Percentiles rank a stretch among this genome's conserved stretches.
Conservation (phyloP, 2,329 filamentous ascomycete species). For the Colletotrichum aenigma region DNA sequence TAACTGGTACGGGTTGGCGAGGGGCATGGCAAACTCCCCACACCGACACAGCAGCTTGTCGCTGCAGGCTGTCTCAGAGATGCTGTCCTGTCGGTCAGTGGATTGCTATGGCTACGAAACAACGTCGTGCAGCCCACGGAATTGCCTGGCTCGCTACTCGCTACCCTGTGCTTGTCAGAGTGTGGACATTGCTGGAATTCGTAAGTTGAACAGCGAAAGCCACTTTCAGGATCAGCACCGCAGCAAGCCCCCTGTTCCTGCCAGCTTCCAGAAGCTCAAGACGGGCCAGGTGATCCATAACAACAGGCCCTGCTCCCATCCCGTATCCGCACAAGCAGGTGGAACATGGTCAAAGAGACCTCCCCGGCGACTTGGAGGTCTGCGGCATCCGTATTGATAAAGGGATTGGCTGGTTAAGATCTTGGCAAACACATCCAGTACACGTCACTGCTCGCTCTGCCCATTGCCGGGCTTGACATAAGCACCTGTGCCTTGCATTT, state of each 20-base stretch:
- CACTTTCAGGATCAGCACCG: neutral
- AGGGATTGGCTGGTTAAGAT: neutral
- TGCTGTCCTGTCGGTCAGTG: neutral
- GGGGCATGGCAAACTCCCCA: neutral
- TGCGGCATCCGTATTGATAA: conserved; percentile 3
- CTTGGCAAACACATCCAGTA: neutral
- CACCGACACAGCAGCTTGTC: neutral
- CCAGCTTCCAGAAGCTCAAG: conserved; percentile 14
- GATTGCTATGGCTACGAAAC: neutral
- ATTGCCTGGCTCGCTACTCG: neutral
- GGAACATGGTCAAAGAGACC: neutral
- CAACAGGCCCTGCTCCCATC: neutral
- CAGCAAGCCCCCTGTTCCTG: neutral
- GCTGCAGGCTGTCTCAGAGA: neutral
- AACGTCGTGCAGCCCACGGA: neutral
- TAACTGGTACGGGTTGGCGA: neutral
- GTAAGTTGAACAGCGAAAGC: neutral
- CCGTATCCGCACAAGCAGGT: neutral
- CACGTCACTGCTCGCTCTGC: conserved; percentile 3
- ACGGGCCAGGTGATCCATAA: conserved; percentile 4
- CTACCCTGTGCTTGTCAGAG: neutral
- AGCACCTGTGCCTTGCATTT: neutral
- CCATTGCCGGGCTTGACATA: neutral
- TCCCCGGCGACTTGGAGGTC: neutral
- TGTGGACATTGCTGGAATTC: neutral